These are phyloP conservation scores for Trametes villosa DNA, from an alignment of 768 basidiomycete genomes.

Conservation along the genomic window DNA sequence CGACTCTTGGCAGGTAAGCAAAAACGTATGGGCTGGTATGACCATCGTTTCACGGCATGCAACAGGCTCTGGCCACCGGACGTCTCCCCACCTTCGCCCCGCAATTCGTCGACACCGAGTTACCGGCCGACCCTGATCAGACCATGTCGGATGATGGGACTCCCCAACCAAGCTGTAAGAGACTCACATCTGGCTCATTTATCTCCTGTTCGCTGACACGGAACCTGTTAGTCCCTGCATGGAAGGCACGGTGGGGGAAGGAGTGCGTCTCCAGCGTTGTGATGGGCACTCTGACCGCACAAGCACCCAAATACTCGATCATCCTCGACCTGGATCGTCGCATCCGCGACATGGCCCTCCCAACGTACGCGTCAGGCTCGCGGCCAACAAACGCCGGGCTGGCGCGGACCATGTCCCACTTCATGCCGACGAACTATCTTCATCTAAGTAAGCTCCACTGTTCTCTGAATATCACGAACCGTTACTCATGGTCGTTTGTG, in stretches of 20 bases:
- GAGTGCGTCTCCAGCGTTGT: constrained; percentile 58
- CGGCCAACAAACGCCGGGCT: constrained; percentile 55
- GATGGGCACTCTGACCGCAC: constrained; percentile 60
- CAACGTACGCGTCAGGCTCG: constrained; percentile 58
- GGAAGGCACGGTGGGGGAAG: constrained; percentile 58
- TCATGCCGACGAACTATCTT: constrained; percentile 76
- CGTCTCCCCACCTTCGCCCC: constrained; percentile 45
- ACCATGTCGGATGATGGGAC: constrained; percentile 56
- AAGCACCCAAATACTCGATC: constrained; percentile 62
- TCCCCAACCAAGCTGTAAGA: constrained; percentile 48
- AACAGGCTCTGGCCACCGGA: constrained; percentile 52
- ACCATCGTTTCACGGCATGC: too few relatives aligned
- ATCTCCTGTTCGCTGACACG: constrained; percentile 49
- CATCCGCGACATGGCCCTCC: constrained; percentile 67
- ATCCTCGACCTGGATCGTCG: constrained; percentile 71
- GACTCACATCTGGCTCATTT: constrained; percentile 18
- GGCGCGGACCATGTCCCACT: constrained; percentile 69
- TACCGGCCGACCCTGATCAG: constrained; percentile 61
- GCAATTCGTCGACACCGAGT: constrained; percentile 51
- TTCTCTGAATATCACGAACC: too few relatives aligned
- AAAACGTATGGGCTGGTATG: too few relatives aligned
- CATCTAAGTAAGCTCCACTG: constrained; percentile 47
- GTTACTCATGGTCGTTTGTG: too few relatives aligned
- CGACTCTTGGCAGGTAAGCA: constrained; percentile 48
- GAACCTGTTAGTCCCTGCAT: constrained; percentile 62